Evolutionary conservation across 495 filamentous ascomycete genomes (phyloP).

Genomic region (Penicillium paradoxum): DNA sequence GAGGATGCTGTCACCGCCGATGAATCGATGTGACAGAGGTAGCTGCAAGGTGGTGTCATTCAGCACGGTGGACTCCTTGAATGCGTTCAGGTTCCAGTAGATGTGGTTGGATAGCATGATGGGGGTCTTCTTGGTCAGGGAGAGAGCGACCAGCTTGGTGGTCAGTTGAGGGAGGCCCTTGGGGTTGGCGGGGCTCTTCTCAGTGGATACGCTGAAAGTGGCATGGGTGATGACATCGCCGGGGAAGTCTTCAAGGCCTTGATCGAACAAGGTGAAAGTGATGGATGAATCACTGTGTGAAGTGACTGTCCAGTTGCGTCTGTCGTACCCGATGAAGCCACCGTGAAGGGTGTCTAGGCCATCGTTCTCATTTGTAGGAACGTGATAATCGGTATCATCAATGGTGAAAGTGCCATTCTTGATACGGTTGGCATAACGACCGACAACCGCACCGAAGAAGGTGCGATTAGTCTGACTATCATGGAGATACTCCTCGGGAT

Average conservation of each 20-base stretch:
- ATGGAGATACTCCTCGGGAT: slow-evolving; percentile 62
- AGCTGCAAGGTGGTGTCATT: slow-evolving; percentile 68
- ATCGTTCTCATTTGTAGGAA: slow-evolving; percentile 66
- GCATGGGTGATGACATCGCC: slow-evolving; percentile 74
- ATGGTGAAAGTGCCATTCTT: slow-evolving; percentile 77
- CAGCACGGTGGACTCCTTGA: slow-evolving; percentile 60
- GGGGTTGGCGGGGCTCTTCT: slow-evolving; percentile 34
- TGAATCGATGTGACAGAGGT: slow-evolving; percentile 63
- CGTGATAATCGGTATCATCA: slow-evolving; percentile 58
- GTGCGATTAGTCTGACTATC: slow-evolving; percentile 64
- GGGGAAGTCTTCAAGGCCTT: slow-evolving; percentile 71
- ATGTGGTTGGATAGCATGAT: slow-evolving; percentile 80
- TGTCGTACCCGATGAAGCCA: slow-evolving; percentile 76
- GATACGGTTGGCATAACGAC: slow-evolving; percentile 83
- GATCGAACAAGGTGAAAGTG: slow-evolving; percentile 74
- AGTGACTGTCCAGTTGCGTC: slow-evolving; percentile 74
- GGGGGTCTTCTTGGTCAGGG: slow-evolving; percentile 72
- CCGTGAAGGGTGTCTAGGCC: slow-evolving; percentile 74
- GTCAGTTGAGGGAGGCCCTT: slow-evolving; percentile 42
- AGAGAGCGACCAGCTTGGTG: slow-evolving; percentile 53
- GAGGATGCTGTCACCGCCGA: slow-evolving; percentile 69
- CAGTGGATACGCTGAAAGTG: slow-evolving; percentile 58
- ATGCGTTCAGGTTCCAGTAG: slow-evolving; percentile 89
- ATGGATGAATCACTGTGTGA: slow-evolving; percentile 61
- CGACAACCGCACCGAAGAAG: slow-evolving; percentile 71